phyloP scores from a whole-genome alignment of 495 filamentous ascomycete species.

The Aspergillus affinis region DNA sequence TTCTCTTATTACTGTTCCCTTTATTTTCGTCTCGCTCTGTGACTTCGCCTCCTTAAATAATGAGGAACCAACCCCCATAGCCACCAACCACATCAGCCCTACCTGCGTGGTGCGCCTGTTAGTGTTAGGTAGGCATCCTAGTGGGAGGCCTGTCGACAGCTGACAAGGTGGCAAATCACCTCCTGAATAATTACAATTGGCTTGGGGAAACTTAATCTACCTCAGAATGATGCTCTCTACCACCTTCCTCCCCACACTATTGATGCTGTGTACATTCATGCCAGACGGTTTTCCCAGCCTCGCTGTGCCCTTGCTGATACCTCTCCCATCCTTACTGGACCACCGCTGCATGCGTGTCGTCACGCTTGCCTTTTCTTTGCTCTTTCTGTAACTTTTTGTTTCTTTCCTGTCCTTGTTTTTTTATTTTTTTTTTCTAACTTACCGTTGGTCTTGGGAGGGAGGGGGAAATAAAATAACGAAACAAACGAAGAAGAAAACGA shows the following conservation, averaged over 20 bases:
- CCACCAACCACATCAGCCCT: constrained; percentile 14
- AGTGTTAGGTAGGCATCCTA: not conserved
- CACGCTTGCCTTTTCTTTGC: not conserved
- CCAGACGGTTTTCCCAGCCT: constrained; percentile 5
- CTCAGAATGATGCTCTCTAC: not conserved
- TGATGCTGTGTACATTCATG: constrained; percentile 2
- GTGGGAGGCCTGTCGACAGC: not conserved
- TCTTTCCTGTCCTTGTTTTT: not conserved
- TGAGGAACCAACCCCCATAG: constrained; percentile 9
- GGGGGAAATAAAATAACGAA: not conserved
- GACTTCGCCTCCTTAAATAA: constrained; percentile 26
- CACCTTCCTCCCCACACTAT: not conserved
- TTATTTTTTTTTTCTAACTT: constrained; percentile 7
- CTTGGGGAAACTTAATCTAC: no score
- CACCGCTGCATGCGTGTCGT: not conserved
- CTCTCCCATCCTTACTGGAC: constrained; percentile 1
- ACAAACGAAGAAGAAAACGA: not conserved
- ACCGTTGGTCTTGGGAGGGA: not conserved
- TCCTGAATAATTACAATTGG: not conserved
- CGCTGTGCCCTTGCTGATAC: constrained; percentile 7
- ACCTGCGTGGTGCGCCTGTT: constrained; percentile 8
- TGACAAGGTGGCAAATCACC: not conserved
- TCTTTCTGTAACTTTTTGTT: not conserved
- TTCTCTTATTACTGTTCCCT: no score
- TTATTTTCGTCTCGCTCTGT: not conserved